Conservation (phyloP, 1,284 basidiomycete genomes). For the Trichosporon ovoides region DNA sequence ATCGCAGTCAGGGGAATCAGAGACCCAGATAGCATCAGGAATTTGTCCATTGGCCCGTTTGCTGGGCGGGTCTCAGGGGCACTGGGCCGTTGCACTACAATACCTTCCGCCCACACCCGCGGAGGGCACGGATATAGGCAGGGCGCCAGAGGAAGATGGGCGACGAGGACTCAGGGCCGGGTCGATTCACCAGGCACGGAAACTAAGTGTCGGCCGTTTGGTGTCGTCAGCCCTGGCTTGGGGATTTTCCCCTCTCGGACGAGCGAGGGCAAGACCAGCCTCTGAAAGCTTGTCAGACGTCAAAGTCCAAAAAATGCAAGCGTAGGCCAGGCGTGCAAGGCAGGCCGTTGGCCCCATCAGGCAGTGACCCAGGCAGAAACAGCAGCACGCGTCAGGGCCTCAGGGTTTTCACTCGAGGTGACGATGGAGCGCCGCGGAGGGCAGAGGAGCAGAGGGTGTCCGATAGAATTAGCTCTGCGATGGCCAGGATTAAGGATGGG, state of each 20-base stretch:
- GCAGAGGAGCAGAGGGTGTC: no score
- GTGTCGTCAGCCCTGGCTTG: constrained; percentile 6
- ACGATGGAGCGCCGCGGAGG: no score
- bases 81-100: background rate
- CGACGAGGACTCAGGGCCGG: background rate
- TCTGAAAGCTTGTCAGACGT: no score
- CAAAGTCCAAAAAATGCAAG: no score
- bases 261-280: background rate
- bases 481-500: background rate
- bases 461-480: background rate
- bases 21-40: background rate
- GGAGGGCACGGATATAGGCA: constrained; percentile 1
- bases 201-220: constrained; percentile 7
- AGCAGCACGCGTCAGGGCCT: no score
- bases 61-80: background rate
- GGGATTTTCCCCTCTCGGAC: background rate
- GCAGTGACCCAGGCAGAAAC: no score
- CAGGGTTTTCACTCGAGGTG: no score
- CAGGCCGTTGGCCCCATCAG: no score
- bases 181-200: background rate
- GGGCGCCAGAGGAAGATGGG: background rate
- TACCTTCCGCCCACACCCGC: constrained; percentile 5
- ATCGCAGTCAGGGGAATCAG: constrained; percentile 7
- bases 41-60: constrained; percentile 2
- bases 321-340: no score